Conservation (phyloP, 2,329 filamentous ascomycete species). For the Penicillium vulpinum region DNA sequence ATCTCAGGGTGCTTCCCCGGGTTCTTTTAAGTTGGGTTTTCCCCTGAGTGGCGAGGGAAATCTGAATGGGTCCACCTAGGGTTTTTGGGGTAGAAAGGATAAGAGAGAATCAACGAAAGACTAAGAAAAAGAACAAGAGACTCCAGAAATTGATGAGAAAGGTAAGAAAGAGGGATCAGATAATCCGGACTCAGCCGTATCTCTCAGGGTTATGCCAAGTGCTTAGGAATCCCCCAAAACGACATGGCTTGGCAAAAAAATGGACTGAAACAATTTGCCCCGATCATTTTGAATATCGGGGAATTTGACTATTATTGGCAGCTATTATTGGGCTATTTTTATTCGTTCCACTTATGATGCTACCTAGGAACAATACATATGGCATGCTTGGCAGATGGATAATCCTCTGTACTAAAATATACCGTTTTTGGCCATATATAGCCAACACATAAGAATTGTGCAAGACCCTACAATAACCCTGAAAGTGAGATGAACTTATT, state of each 20-base stretch:
- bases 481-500: no score
- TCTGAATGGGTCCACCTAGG: neutral
- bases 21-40: slow-evolving; percentile 15
- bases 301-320: neutral
- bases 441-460: no score
- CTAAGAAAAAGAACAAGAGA: neutral
- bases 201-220: slow-evolving; percentile 15
- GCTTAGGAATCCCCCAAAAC: slow-evolving; percentile 13
- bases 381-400: no score
- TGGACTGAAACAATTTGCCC: slow-evolving; percentile 7
- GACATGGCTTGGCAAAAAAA: neutral
- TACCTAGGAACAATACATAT: no score
- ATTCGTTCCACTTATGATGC: no score
- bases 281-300: no score
- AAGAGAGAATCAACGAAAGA: neutral
- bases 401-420: no score
- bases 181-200: neutral
- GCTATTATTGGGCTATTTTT: no score
- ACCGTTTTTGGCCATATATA: no score
- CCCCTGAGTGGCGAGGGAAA: slow-evolving; percentile 9
- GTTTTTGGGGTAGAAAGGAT: neutral
- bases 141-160: neutral
- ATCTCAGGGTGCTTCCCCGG: slow-evolving; percentile 2
- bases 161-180: neutral
- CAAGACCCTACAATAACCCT: no score